Conservation (phyloP, 306 rosid species). For the Cotoneaster glaucophyllus region DNA sequence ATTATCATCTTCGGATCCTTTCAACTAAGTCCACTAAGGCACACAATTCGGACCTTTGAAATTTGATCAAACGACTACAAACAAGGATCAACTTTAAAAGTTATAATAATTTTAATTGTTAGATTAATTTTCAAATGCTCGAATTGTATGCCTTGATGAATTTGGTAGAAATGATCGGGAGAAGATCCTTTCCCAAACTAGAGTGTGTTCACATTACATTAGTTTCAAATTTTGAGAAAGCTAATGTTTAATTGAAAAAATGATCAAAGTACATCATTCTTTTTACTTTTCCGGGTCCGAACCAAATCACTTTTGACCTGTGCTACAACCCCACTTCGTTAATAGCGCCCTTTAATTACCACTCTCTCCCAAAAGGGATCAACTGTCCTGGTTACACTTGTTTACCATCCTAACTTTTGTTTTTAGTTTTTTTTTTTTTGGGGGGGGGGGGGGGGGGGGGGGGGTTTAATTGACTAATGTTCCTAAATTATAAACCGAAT, state of each 20-base stretch:
- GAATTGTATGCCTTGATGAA: too few species aligned
- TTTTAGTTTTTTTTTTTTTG: neutral
- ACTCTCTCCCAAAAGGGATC: constrained; percentile 20
- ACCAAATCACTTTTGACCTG: constrained; percentile 58
- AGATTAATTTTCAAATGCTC: too few species aligned
- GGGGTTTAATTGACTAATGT: too few species aligned
- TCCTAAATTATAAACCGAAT: neutral
- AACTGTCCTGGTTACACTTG: constrained; percentile 23
- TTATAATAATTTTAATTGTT: too few species aligned
- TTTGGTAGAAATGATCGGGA: too few species aligned
- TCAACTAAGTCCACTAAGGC: too few species aligned
- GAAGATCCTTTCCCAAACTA: too few species aligned
- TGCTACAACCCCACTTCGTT: constrained; percentile 21
- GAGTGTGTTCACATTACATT: neutral
- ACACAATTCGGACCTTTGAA: too few species aligned
- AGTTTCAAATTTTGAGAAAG: constrained; percentile 30
- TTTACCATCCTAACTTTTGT: neutral
- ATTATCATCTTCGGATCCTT: too few species aligned
- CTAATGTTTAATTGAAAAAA: constrained; percentile 16
- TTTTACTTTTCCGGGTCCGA: constrained; percentile 27
- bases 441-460: too few species aligned
- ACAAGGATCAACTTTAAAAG: too few species aligned
- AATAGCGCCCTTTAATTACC: constrained; percentile 41
- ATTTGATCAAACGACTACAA: too few species aligned
- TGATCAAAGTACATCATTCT: constrained; percentile 16